phyloP scores from a whole-genome alignment of 169 alveolate species.

The Cryptosporidium baileyi region DNA sequence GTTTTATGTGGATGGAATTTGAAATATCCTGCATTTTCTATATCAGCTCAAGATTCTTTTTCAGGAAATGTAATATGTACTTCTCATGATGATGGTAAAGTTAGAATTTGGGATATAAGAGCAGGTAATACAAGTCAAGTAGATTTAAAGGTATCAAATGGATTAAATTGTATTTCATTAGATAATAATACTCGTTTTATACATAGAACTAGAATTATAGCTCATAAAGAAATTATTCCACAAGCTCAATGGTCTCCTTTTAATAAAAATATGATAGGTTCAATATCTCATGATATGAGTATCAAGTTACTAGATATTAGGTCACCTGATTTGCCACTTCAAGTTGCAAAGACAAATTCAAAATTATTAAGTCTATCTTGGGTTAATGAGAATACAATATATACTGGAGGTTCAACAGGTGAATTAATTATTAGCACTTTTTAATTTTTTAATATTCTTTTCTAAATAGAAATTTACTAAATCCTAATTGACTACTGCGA shows the following conservation, averaged over 20 bases:
- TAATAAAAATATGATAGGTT: constrained; percentile 42
- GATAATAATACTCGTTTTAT: constrained; percentile 51
- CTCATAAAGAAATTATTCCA: constrained; percentile 39
- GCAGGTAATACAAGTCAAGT: constrained; percentile 45
- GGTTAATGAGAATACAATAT: constrained; percentile 9
- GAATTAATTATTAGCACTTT: constrained; percentile 34
- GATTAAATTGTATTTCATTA: not conserved
- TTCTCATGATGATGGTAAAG: constrained; percentile 67
- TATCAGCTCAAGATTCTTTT: not conserved
- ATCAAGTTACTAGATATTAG: constrained; percentile 55
- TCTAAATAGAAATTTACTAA: no score
- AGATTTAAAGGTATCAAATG: not conserved
- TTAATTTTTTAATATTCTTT: no score
- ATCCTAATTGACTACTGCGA: no score
- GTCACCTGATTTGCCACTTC: constrained; percentile 62
- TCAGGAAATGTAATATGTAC: constrained; percentile 48
- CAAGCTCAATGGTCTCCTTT: constrained; percentile 51
- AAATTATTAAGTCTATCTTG: constrained; percentile 53
- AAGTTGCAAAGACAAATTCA: constrained; percentile 38
- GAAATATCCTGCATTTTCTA: constrained; percentile 16
- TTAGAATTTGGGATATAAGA: constrained; percentile 61
- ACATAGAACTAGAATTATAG: constrained; percentile 42
- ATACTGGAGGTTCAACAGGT: constrained; percentile 66
- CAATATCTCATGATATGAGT: constrained; percentile 50
- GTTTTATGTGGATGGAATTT: constrained; percentile 44